Evolutionary conservation across 2,329 filamentous ascomycete species (phyloP).

Genomic region (Nemania abortiva): DNA sequence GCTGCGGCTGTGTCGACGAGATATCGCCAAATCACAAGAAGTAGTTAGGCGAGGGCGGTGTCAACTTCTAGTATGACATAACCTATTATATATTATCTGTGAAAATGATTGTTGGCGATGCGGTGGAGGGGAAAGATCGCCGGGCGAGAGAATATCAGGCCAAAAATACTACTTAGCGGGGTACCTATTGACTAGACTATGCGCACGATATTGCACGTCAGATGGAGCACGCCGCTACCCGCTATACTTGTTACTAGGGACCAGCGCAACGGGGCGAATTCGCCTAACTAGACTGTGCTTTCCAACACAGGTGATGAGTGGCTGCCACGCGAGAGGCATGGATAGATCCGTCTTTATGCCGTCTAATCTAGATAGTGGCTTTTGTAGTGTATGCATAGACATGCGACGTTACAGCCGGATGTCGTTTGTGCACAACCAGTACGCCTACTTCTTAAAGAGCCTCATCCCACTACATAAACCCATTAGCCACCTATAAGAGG

Average conservation of each 20-base stretch:
- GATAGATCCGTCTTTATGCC: conserved; percentile 8
- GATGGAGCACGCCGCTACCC: conserved; percentile 14
- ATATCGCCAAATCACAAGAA: background rate
- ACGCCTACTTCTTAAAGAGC: no score
- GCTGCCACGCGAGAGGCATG: conserved; percentile 15
- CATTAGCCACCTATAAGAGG: background rate
- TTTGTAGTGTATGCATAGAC: background rate
- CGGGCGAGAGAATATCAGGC: background rate
- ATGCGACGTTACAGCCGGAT: background rate
- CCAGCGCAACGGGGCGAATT: no score
- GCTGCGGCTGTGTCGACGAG: conserved; percentile 3
- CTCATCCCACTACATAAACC: background rate
- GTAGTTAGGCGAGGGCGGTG: conserved; percentile 9
- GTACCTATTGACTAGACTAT: no score
- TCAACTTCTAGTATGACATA: background rate
- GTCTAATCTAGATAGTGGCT: background rate
- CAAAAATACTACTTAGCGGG: no score
- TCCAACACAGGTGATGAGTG: background rate
- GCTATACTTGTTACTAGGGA: background rate
- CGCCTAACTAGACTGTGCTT: background rate
- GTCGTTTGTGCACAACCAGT: background rate
- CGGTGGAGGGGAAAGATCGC: background rate
- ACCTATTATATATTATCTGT: background rate
- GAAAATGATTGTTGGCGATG: background rate
- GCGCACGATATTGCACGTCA: background rate